Percentiles rank a stretch among this genome's conserved stretches.
phyloP scores from a whole-genome alignment of 2,329 filamentous ascomycete genomes.

The Colletotrichum sp. region DNA sequence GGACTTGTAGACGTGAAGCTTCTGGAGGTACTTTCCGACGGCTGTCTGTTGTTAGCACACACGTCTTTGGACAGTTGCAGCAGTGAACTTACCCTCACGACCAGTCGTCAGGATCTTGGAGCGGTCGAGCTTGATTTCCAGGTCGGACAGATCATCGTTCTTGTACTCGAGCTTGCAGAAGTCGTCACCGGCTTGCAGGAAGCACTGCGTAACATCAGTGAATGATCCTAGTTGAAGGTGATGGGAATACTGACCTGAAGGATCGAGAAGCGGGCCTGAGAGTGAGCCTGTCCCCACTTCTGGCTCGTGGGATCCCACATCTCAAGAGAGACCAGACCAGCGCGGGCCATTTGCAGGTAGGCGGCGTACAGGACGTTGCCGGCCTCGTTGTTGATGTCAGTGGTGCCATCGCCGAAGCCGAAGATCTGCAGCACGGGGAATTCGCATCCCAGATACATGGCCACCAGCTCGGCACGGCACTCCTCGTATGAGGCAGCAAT shows the following conservation, averaged over 20 bases:
- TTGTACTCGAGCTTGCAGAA: constrained; percentile 84
- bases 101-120: constrained; percentile 86
- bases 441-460: constrained; percentile 85
- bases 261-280: constrained; percentile 90
- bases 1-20: constrained; percentile 90
- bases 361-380: constrained; percentile 87
- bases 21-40: constrained; percentile 86
- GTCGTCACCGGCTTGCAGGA: constrained; percentile 83
- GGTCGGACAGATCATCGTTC: constrained; percentile 76
- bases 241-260: constrained; percentile 52
- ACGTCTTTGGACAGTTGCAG: neutral
- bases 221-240: neutral
- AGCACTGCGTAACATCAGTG: constrained; percentile 54
- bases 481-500: constrained; percentile 92
- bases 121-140: constrained; percentile 83
- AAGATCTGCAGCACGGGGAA: constrained; percentile 91
- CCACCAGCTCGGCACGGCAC: constrained; percentile 91
- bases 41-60: constrained; percentile 50
- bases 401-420: constrained; percentile 80
- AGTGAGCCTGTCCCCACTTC: constrained; percentile 94
- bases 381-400: constrained; percentile 76
- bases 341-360: constrained; percentile 92
- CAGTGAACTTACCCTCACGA: constrained; percentile 60
- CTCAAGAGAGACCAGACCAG: constrained; percentile 87
- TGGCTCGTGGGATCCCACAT: constrained; percentile 91